Percentiles rank a stretch among this genome's conserved stretches.
phyloP scores from a whole-genome alignment of 1,139 yeast genomes.

The Zygosaccharomyces sapae region DNA sequence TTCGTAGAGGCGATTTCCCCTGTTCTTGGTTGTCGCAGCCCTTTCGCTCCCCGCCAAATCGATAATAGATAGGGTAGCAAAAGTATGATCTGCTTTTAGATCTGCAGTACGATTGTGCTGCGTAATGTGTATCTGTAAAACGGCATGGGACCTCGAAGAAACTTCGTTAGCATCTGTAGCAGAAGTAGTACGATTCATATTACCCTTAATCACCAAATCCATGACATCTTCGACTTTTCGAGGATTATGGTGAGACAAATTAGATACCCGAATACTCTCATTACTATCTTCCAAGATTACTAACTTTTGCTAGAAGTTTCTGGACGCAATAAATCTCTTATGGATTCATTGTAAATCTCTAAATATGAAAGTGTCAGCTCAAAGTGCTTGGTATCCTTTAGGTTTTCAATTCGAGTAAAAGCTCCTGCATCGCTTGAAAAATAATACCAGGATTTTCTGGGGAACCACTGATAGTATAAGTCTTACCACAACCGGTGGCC shows the following conservation, averaged over 20 bases:
- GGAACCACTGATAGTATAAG: conserved; percentile 82
- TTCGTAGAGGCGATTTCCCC: conserved; percentile 75
- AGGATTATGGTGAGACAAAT: conserved; percentile 64
- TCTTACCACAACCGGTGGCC: conserved; percentile 98
- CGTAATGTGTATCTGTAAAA: conserved; percentile 70
- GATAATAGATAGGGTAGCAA: conserved; percentile 78
- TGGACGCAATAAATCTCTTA: conserved; percentile 69
- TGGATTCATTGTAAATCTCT: conserved; percentile 88
- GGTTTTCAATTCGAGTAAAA: conserved; percentile 58
- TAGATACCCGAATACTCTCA: conserved; percentile 66
- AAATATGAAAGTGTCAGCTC: conserved; percentile 69
- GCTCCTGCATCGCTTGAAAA: conserved; percentile 70
- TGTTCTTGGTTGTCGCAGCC: conserved; percentile 81
- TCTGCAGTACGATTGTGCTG: conserved; percentile 60
- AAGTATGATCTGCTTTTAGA: conserved; percentile 61
- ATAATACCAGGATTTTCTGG: conserved; percentile 74
- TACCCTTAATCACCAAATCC: conserved; percentile 72
- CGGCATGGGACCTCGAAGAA: conserved; percentile 91
- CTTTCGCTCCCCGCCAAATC: conserved; percentile 95
- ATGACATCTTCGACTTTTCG: conserved; percentile 67
- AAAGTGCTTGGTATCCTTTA: conserved; percentile 52
- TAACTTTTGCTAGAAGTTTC: conserved; percentile 42
- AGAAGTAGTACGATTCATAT: conserved; percentile 70
- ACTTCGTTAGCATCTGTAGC: conserved; percentile 90
- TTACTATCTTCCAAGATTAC: conserved; percentile 69